Evolutionary conservation across 192 early-diverging fungal genomes (phyloP).

Genomic region (Mortierella claussenii): DNA sequence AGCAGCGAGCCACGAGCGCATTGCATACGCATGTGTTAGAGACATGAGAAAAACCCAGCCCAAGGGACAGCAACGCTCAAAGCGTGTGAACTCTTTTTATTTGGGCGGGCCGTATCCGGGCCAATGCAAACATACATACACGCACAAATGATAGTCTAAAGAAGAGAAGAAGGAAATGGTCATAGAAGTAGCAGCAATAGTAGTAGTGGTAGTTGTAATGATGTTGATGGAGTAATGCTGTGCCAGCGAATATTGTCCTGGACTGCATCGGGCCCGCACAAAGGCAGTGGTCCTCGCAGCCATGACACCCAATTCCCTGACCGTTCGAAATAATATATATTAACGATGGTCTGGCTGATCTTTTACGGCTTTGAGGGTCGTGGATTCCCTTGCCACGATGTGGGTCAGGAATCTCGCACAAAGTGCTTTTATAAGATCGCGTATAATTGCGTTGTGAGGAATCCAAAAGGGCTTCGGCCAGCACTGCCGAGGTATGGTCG

Average conservation of each 20-base stretch:
- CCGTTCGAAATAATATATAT: constrained; percentile 47
- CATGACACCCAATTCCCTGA: constrained; percentile 54
- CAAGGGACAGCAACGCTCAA: no score
- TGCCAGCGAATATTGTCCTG: constrained; percentile 54
- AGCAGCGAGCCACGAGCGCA: no score
- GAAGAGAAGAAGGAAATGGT: no score
- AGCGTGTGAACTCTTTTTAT: no score
- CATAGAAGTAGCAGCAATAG: background rate
- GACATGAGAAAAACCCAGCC: no score
- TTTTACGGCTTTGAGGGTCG: constrained; percentile 56
- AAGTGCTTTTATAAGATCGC: constrained; percentile 56
- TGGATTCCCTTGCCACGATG: constrained; percentile 34
- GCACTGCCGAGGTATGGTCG: background rate
- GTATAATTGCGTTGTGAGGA: constrained; percentile 54
- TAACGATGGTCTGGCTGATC: constrained; percentile 50
- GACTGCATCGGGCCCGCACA: constrained; percentile 41
- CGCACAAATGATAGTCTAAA: no score
- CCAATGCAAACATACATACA: no score
- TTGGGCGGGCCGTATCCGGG: no score
- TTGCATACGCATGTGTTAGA: no score
- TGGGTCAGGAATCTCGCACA: constrained; percentile 45
- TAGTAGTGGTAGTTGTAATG: background rate
- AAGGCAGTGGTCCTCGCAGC: constrained; percentile 38
- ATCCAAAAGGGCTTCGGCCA: no score
- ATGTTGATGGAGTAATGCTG: constrained; percentile 2